These are phyloP conservation scores for Ceratobasidium theobromae DNA, from an alignment of 1,284 basidiomycete species.

Conservation along the genomic window DNA sequence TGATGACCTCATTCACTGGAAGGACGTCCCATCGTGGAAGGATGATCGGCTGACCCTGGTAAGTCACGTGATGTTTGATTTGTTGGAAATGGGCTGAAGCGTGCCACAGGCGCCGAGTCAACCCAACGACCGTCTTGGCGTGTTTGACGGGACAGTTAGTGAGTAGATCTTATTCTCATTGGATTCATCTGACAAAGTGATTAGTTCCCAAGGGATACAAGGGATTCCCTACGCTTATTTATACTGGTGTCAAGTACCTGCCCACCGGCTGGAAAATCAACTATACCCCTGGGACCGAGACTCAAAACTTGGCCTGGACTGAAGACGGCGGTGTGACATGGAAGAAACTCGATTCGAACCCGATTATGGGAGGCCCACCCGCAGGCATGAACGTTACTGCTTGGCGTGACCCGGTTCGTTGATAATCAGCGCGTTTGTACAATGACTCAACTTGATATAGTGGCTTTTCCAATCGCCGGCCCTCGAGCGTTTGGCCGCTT, in stretches of 20 bases:
- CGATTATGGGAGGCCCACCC: conserved; percentile 22
- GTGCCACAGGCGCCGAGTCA: conserved; percentile 13
- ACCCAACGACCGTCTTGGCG: conserved; percentile 9
- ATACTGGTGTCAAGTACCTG: conserved; percentile 23
- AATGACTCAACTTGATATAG: background rate
- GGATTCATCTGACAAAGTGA: background rate
- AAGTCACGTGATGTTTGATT: background rate
- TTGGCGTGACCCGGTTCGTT: conserved; percentile 19
- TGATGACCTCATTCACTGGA: conserved; percentile 29
- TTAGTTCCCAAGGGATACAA: conserved; percentile 27
- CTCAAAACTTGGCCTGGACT: conserved; percentile 30
- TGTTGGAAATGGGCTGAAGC: background rate
- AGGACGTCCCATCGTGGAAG: conserved; percentile 26
- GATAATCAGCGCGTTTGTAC: background rate
- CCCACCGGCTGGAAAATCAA: conserved; percentile 16
- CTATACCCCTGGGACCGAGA: conserved; percentile 24
- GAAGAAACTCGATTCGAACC: conserved; percentile 27
- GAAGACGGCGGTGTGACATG: conserved; percentile 29
- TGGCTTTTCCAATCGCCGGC: conserved; percentile 29
- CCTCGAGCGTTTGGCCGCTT: conserved; percentile 11
- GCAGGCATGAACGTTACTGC: conserved; percentile 23
- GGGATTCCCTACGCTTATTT: conserved; percentile 27
- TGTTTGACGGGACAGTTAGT: conserved; percentile 27
- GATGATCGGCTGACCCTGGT: conserved; percentile 22
- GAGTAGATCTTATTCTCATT: background rate